These are phyloP conservation scores for Quaeritorhiza haematococci DNA, from an alignment of 371 early-diverging fungal species.

Conservation along the genomic window DNA sequence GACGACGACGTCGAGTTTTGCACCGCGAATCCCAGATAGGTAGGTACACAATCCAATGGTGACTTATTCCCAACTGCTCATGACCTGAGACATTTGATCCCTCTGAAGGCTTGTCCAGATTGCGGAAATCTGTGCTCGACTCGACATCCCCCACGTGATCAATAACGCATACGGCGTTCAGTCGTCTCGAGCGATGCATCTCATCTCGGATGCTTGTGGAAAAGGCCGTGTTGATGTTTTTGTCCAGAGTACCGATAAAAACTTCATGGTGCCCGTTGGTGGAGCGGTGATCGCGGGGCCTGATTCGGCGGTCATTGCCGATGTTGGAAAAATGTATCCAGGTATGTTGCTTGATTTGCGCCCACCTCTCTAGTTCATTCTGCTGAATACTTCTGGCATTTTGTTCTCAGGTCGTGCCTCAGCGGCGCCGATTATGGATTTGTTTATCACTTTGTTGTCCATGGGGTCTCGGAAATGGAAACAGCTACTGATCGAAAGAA, in stretches of 20 bases:
- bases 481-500: conserved; percentile 10
- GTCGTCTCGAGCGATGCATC: conserved; percentile 5
- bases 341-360: too few relatives aligned
- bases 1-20: conserved; percentile 28
- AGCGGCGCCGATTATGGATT: conserved; percentile 19
- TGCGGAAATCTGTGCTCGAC: conserved; percentile 6
- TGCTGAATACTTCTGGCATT: not conserved
- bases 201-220: conserved; percentile 16
- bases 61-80: too few relatives aligned
- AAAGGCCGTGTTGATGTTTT: conserved; percentile 21
- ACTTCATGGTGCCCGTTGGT: conserved; percentile 32
- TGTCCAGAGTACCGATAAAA: conserved; percentile 29
- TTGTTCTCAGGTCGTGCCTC: conserved; percentile 14
- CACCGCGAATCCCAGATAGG: conserved; percentile 19
- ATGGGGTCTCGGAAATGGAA: conserved; percentile 13
- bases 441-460: conserved; percentile 25
- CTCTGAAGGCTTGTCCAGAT: conserved; percentile 9
- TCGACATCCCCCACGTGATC: conserved; percentile 23
- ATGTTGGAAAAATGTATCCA: conserved; percentile 18
- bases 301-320: conserved; percentile 2
- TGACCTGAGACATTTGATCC: too few relatives aligned
- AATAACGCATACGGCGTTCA: conserved; percentile 29
- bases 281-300: conserved; percentile 27
- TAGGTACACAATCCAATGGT: too few relatives aligned
- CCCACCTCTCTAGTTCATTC: too few relatives aligned